A percentile compares a stretch with the other conserved stretches of the same genome.
Conservation (phyloP, 192 early-diverging fungal species). For the Allomyces arbusculus region DNA sequence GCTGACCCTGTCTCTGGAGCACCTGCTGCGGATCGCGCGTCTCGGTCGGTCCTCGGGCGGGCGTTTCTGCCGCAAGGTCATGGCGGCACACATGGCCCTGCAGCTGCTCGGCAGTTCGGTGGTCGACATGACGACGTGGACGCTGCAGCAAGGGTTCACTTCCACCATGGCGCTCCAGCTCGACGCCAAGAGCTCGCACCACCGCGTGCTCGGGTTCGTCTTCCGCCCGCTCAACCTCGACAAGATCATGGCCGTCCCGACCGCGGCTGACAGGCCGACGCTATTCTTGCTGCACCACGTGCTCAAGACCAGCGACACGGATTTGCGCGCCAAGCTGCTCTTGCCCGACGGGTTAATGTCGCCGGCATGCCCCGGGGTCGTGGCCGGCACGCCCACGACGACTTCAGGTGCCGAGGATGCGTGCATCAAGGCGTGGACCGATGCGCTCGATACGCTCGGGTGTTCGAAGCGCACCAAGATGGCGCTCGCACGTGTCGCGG, state of each 20-base stretch:
- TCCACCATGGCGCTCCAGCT: background rate
- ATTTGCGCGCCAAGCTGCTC: background rate
- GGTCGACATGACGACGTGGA: background rate
- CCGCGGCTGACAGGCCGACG: background rate
- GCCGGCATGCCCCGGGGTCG: background rate
- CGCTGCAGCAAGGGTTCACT: background rate
- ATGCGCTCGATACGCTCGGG: conserved; percentile 66
- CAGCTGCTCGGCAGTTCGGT: background rate
- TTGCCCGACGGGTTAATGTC: background rate
- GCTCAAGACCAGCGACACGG: background rate
- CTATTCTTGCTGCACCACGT: background rate
- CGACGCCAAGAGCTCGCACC: background rate
- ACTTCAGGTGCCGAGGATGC: conserved; percentile 13
- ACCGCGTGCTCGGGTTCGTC: background rate
- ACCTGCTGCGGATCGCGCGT: background rate
- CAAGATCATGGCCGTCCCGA: background rate
- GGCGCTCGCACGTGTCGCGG: conserved; percentile 63
- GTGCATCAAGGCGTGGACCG: conserved; percentile 44
- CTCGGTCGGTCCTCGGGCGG: background rate
- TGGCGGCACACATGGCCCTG: background rate
- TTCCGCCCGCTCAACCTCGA: background rate
- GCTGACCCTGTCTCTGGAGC: background rate
- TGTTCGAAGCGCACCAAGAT: conserved; percentile 56
- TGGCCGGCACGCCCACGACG: background rate
- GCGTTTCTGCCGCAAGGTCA: background rate